Conservation (phyloP, 148 eudicot genomes). For the Gaultheria prostrata region DNA sequence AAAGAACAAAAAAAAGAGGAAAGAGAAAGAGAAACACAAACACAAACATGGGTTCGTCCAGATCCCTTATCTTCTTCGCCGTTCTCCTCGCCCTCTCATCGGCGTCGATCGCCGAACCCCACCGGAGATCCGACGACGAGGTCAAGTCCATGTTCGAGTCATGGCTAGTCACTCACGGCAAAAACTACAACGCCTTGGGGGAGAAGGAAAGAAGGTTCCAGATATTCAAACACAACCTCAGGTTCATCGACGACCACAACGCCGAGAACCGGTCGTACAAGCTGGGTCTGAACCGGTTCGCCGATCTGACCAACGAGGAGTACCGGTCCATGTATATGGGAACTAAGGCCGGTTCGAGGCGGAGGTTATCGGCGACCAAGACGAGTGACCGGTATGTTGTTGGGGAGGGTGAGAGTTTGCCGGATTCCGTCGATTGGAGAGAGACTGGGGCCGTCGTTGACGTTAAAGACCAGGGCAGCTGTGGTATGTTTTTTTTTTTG, state of each 20-base stretch:
- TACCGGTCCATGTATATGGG: slow-evolving; percentile 61
- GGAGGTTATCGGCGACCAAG: slow-evolving; percentile 26
- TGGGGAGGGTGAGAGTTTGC: slow-evolving; percentile 52
- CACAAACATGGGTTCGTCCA: not conserved
- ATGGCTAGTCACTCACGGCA: slow-evolving; percentile 62
- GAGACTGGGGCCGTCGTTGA: slow-evolving; percentile 65
- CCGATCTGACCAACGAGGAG: slow-evolving; percentile 86
- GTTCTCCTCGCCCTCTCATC: slow-evolving; percentile 23
- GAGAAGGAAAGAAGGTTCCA: slow-evolving; percentile 57
- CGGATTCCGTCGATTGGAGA: slow-evolving; percentile 37
- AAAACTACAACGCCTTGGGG: slow-evolving; percentile 61
- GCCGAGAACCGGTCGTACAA: slow-evolving; percentile 37
- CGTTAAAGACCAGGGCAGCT: slow-evolving; percentile 81
- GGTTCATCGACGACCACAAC: slow-evolving; percentile 65
- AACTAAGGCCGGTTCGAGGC: slow-evolving; percentile 19
- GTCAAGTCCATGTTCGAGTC: slow-evolving; percentile 55
- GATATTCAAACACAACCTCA: slow-evolving; percentile 61
- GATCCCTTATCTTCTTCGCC: slow-evolving; percentile 12
- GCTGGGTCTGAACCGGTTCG: slow-evolving; percentile 72
- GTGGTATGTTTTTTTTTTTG: slow-evolving; percentile 43
- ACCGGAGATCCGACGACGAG: slow-evolving; percentile 40
- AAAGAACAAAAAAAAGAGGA: not conserved
- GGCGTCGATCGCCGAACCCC: slow-evolving; percentile 42
- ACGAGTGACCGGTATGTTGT: slow-evolving; percentile 52
- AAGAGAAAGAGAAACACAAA: not conserved